phyloP scores from a whole-genome alignment of 495 filamentous ascomycete species.

The Letharia columbiana region DNA sequence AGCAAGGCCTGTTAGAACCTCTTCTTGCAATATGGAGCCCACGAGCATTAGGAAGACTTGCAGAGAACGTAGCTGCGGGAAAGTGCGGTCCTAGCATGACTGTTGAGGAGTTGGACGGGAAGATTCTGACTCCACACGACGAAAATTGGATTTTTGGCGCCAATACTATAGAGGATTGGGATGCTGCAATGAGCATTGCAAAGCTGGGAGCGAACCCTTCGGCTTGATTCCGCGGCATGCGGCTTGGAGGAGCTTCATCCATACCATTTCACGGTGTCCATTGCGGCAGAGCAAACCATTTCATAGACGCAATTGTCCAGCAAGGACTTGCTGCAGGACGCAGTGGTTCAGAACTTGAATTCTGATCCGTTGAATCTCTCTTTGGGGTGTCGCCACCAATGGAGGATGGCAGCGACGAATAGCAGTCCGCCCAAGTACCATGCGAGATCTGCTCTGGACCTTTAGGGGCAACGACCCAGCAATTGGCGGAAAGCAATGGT shows the following conservation, averaged over 20 bases:
- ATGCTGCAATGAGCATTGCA: neutral
- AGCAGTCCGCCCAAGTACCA: neutral
- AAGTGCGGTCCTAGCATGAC: neutral
- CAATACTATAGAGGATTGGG: neutral
- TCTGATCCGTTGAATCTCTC: neutral
- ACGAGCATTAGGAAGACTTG: neutral
- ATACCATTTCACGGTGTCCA: too few relatives aligned
- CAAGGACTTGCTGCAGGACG: neutral
- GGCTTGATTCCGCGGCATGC: neutral
- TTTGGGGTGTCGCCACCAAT: neutral
- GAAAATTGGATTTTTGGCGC: neutral
- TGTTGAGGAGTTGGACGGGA: neutral
- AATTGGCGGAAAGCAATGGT: neutral
- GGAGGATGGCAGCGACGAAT: neutral
- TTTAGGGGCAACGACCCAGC: neutral
- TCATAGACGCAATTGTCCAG: neutral
- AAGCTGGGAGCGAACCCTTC: neutral
- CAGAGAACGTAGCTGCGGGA: neutral
- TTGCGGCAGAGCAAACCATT: neutral
- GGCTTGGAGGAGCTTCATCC: too few relatives aligned
- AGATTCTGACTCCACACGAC: neutral
- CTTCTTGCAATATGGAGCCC: neutral
- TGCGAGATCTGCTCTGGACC: neutral
- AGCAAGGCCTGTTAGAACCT: neutral
- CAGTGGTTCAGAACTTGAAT: neutral